A percentile compares a stretch with the other conserved stretches of the same genome.
These are phyloP conservation scores for Nakazawaea ernobii DNA, from an alignment of 805 yeast genomes.

Conservation along the genomic window DNA sequence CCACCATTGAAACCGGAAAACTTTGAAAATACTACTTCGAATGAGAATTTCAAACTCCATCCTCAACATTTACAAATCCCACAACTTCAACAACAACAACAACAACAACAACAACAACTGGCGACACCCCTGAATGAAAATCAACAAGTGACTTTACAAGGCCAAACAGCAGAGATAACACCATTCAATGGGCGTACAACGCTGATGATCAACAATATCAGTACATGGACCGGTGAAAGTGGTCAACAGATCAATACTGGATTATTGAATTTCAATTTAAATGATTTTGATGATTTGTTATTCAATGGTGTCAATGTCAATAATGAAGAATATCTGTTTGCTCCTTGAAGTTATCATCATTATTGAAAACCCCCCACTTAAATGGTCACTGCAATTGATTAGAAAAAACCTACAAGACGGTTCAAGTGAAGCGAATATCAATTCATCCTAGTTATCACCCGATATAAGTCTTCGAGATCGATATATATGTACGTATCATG, in stretches of 20 bases:
- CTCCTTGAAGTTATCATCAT: neutral
- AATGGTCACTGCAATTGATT: too few relatives aligned
- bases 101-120: conserved; percentile 8
- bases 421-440: neutral
- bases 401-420: neutral
- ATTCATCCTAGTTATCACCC: neutral
- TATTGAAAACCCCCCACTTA: too few relatives aligned
- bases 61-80: neutral
- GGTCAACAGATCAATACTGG: conserved; percentile 35
- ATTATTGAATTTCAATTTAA: conserved; percentile 15
- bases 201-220: conserved; percentile 55
- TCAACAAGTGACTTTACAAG: conserved; percentile 11
- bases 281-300: conserved; percentile 9
- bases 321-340: conserved; percentile 7
- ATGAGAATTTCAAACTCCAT: neutral
- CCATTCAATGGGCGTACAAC: conserved; percentile 44
- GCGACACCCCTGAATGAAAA: conserved; percentile 12
- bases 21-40: conserved; percentile 19
- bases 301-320: conserved; percentile 5
- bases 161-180: conserved; percentile 22
- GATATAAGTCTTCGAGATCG: neutral
- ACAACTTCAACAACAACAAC: conserved; percentile 10
- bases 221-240: conserved; percentile 52
- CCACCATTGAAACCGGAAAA: conserved; percentile 27
- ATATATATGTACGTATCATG: too few relatives aligned